Evolutionary conservation across 352 stramenopile species (phyloP).

Genomic region (Pythium scleroteichum): DNA sequence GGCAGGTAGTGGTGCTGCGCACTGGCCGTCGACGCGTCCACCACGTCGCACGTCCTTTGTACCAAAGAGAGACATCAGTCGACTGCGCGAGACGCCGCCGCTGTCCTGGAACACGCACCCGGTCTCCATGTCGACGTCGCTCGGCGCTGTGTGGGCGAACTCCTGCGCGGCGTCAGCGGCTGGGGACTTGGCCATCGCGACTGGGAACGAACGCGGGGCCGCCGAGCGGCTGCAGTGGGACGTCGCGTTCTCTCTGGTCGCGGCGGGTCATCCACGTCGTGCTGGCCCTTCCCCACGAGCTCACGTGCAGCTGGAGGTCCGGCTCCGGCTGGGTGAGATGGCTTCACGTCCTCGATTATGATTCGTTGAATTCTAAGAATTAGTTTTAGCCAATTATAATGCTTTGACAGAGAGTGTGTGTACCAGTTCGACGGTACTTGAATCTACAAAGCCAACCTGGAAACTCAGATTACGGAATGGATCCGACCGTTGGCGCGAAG

Average conservation of each 20-base stretch:
- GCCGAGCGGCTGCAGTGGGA: neutral
- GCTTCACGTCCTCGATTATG: neutral
- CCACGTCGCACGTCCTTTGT: constrained; percentile 12
- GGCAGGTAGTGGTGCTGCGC: constrained; percentile 10
- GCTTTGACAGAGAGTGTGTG: no score
- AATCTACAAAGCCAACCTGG: no score
- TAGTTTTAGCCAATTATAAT: constrained; percentile 9
- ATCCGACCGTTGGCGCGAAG: constrained; percentile 16
- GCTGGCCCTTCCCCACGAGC: neutral
- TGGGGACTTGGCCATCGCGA: neutral
- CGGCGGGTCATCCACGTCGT: neutral
- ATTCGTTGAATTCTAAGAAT: constrained; percentile 9
- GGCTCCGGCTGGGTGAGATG: constrained; percentile 2
- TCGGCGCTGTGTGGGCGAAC: constrained; percentile 15
- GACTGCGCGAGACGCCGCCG: no score
- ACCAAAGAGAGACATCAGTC: neutral
- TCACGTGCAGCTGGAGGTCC: neutral
- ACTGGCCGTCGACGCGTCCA: neutral
- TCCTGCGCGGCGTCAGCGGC: no score
- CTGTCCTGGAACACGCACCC: no score
- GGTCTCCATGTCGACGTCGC: constrained; percentile 12
- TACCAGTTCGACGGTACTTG: no score
- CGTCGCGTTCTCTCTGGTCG: neutral
- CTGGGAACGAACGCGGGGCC: neutral
- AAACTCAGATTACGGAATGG: neutral